A percentile compares a stretch with the other conserved stretches of the same genome.
Evolutionary conservation across 169 alveolate genomes (phyloP).

Genomic region (Eimeria acervulina): DNA sequence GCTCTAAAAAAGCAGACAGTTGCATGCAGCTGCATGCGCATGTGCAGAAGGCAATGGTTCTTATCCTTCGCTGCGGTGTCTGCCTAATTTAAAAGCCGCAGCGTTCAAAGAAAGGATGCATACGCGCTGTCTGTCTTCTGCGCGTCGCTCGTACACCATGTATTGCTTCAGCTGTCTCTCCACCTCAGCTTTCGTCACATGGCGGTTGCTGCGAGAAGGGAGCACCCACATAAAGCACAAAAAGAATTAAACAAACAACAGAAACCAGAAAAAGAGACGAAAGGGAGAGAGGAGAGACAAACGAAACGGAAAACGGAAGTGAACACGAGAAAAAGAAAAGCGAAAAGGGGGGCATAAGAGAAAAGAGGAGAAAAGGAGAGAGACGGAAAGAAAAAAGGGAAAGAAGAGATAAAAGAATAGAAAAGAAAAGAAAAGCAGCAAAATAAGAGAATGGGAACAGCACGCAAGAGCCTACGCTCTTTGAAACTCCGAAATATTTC

Average conservation of each 20-base stretch:
- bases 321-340: too few relatives aligned
- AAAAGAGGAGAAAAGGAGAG: too few relatives aligned
- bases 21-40: too few relatives aligned
- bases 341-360: neutral
- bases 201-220: slow-evolving; percentile 45
- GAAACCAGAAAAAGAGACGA: neutral
- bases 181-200: slow-evolving; percentile 69
- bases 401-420: neutral
- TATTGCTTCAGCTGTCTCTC: slow-evolving; percentile 75
- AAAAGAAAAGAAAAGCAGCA: neutral
- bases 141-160: slow-evolving; percentile 76
- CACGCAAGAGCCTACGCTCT: slow-evolving; percentile 29
- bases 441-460: neutral
- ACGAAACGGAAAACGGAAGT: neutral
- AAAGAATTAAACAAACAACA: neutral
- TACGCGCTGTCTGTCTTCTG: slow-evolving; percentile 75
- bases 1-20: too few relatives aligned
- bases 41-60: too few relatives aligned
- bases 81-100: too few relatives aligned
- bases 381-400: neutral
- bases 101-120: neutral
- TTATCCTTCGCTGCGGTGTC: too few relatives aligned
- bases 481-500: slow-evolving; percentile 74
- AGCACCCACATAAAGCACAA: neutral
- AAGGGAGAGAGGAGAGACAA: neutral